Percentiles rank a stretch among this genome's conserved stretches.
phyloP scores from a whole-genome alignment of 2,329 filamentous ascomycete genomes.

The Cladosporium sp. region DNA sequence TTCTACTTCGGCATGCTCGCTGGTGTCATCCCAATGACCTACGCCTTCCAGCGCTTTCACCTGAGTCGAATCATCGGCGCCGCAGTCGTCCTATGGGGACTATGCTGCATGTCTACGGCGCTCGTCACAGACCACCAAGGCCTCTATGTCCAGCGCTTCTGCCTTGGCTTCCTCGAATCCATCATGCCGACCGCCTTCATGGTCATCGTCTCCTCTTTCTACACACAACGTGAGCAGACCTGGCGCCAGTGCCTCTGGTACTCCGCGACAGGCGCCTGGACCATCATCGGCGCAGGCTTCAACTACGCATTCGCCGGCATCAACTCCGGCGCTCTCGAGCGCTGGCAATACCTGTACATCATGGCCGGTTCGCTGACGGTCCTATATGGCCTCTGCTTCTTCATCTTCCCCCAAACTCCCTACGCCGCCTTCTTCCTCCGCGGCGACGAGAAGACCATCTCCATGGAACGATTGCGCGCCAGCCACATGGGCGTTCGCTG shows the following conservation, averaged over 20 bases:
- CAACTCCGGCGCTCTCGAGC: constrained; percentile 29
- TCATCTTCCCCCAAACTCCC: constrained; percentile 53
- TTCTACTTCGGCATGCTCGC: constrained; percentile 78
- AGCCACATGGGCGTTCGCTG: constrained; percentile 56
- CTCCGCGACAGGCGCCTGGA: constrained; percentile 23
- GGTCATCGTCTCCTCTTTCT: constrained; percentile 42
- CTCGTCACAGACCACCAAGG: constrained; percentile 26
- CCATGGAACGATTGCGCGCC: constrained; percentile 47
- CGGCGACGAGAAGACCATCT: constrained; percentile 45
- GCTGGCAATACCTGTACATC: constrained; percentile 30
- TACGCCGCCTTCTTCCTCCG: constrained; percentile 47
- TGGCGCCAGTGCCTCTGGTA: constrained; percentile 26
- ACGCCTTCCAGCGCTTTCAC: constrained; percentile 61
- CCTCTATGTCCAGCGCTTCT: constrained; percentile 46
- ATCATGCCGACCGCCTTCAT: constrained; percentile 54
- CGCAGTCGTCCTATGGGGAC: constrained; percentile 60
- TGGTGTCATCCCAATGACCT: constrained; percentile 68
- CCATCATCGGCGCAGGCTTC: constrained; percentile 42
- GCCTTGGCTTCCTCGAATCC: constrained; percentile 51
- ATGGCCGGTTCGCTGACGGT: constrained; percentile 47
- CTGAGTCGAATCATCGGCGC: constrained; percentile 58
- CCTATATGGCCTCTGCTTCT: constrained; percentile 53
- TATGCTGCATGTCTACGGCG: constrained; percentile 57
- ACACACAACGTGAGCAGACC: constrained; percentile 37
- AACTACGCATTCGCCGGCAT: constrained; percentile 43